Evolutionary conservation across 73 alveolate genomes (phyloP).

Genomic region (Paraurostyla sp.): DNA sequence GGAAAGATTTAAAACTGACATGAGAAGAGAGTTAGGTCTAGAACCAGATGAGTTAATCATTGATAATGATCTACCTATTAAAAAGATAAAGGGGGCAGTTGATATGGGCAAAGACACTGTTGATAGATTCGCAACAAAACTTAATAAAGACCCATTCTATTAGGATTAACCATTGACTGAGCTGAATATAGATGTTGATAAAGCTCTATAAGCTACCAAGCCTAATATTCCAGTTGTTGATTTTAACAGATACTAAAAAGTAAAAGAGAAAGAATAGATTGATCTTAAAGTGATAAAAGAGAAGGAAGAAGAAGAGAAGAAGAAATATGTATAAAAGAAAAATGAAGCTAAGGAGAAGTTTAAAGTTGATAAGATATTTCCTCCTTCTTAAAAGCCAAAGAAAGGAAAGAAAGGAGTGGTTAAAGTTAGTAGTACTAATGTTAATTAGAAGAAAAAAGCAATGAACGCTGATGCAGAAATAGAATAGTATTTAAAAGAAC

Average conservation of each 20-base stretch:
- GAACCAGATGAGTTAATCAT: constrained; percentile 49
- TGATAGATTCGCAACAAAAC: constrained; percentile 65
- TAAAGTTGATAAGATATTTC: constrained; percentile 39
- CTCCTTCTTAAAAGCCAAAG: neutral
- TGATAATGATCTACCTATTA: constrained; percentile 23
- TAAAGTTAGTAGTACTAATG: constrained; percentile 4
- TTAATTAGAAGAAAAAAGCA: neutral
- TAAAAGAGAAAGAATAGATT: constrained; percentile 2
- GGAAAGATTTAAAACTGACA: constrained; percentile 35
- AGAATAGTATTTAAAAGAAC: constrained; percentile 40
- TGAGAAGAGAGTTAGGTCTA: neutral
- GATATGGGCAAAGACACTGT: constrained; percentile 65
- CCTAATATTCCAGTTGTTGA: constrained; percentile 74
- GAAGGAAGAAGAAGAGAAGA: neutral
- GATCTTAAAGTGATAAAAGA: constrained; percentile 6
- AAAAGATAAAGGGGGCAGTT: constrained; percentile 70
- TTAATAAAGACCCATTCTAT: constrained; percentile 65
- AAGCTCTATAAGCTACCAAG: constrained; percentile 69
- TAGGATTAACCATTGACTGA: constrained; percentile 67
- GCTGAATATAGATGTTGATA: constrained; percentile 60
- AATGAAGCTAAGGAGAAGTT: constrained; percentile 15
- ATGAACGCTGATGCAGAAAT: constrained; percentile 53
- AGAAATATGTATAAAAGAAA: neutral
- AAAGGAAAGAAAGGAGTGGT: constrained; percentile 15
- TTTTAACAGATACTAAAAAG: constrained; percentile 54